Evolutionary conservation across 345 rosid genomes (phyloP), one percentile per base, ranked within the genome.

Genomic region (Euphorbia lathyris): DNA sequence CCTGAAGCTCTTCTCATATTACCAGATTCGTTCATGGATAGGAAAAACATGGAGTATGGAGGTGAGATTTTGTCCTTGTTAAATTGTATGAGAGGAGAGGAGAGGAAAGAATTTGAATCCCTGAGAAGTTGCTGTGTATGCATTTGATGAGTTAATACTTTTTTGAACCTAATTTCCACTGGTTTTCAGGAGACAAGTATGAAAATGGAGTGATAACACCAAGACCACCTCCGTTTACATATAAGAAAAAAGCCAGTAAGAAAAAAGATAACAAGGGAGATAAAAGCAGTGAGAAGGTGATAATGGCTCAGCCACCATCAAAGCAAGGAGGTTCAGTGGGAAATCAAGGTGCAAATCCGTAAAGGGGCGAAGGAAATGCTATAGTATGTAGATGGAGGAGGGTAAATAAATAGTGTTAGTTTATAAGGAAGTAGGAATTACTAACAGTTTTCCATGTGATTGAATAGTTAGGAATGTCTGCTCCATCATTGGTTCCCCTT

Each of bases 11-110:
- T 87, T 25, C 92, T 88, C 45, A 81, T 95, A 40, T 76, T 92
- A 71, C 98, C 99, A 1, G 99, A 95, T 80, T 95, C 98, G 10
- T 92, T 90, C 76, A 87, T 95, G 59, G 97, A 95, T 84, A 92
- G 92, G 4, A 79, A 47, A 56, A 95, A 89, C 74, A 87, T 90
- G 84, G 88, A 90, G 65, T 92, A 92, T 72, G 99, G 97, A 87
- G 98, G 99, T 92, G 42, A 74, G 81, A 11, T 68, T 70, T 61
- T 42, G 13, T 63, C 38, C 38, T 8, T 65, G 11, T 8, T 25
- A 68, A 40, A 0, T 63, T 22, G n/a, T 40, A 40, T 20, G 9
- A 14, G 25, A 19, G 9, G 19, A 20, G 43, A 9, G n/a, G n/a
- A n/a, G n/a, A n/a, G 2, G 36, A 32, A 32, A 2, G 36, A 2